Conservation (phyloP, 2,329 filamentous ascomycete genomes). For the Phialocephala subalpina region DNA sequence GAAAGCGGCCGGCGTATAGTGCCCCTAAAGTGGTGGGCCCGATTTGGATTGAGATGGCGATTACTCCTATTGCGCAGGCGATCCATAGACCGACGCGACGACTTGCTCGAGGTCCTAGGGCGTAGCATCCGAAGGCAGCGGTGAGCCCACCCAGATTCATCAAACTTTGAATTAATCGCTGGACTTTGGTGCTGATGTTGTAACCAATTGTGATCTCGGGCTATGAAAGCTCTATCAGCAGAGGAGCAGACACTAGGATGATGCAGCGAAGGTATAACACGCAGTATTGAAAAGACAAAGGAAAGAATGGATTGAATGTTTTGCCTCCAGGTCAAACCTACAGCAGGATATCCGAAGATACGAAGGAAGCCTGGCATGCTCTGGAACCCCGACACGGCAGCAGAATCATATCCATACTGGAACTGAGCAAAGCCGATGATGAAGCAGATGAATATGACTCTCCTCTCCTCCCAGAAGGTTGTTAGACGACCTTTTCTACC, state of each 20-base stretch:
- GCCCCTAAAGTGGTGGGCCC: not conserved
- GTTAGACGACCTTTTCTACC: too few species aligned
- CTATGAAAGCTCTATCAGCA: not conserved
- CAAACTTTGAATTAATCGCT: constrained; percentile 19
- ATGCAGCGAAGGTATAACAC: not conserved
- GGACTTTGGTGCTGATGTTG: constrained; percentile 18
- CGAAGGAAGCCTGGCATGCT: constrained; percentile 18
- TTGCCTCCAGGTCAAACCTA: not conserved
- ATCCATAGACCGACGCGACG: not conserved
- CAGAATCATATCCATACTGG: constrained; percentile 20
- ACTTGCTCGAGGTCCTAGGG: not conserved
- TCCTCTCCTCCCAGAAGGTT: too few species aligned
- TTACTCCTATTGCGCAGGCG: not conserved
- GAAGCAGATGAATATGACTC: constrained; percentile 13
- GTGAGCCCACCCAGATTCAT: constrained; percentile 15
- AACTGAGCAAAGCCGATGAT: constrained; percentile 19
- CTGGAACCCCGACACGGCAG: constrained; percentile 14
- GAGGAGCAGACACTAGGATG: too few species aligned
- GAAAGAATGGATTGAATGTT: too few species aligned
- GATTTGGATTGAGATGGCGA: constrained; percentile 7
- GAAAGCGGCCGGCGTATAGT: constrained; percentile 18
- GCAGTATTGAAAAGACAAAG: not conserved
- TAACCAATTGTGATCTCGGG: constrained; percentile 12
- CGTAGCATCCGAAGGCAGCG: not conserved
- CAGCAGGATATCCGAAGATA: constrained; percentile 21